Conservation (phyloP, 306 rosid species). For the Dalbergia cochinchinensis region DNA sequence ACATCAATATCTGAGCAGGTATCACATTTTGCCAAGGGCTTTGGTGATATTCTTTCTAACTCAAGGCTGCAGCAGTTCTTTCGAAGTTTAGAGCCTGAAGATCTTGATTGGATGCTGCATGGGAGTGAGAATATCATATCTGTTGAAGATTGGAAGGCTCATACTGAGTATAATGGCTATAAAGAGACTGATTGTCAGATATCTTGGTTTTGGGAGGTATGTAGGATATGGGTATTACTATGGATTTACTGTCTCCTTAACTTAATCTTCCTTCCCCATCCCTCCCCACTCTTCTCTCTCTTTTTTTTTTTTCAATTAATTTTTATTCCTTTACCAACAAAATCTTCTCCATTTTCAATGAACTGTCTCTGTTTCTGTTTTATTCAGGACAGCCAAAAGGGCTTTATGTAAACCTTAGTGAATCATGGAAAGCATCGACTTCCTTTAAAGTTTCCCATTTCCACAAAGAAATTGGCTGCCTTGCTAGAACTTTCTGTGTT, state of each 20-base stretch:
- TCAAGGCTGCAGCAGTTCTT: constrained; percentile 56
- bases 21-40: constrained; percentile 76
- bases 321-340: background rate
- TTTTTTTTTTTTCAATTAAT: background rate
- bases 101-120: constrained; percentile 87
- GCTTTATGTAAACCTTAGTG: too few relatives aligned
- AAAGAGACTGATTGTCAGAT: constrained; percentile 78
- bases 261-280: background rate
- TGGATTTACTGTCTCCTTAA: constrained; percentile 31
- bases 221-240: constrained; percentile 39
- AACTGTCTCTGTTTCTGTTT: background rate
- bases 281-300: too few relatives aligned
- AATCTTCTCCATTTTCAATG: background rate
- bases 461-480: background rate
- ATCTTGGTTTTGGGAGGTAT: constrained; percentile 95
- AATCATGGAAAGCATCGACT: constrained; percentile 3
- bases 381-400: background rate
- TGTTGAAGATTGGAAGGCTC: constrained; percentile 91
- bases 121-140: constrained; percentile 75
- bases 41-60: constrained; percentile 69
- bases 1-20: constrained; percentile 78
- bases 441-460: too few relatives aligned
- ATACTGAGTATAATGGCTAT: constrained; percentile 81
- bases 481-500: background rate
- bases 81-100: constrained; percentile 72